These are phyloP conservation scores for Euphorbia peplus DNA, from an alignment of 345 rosid species.

Conservation along the genomic window DNA sequence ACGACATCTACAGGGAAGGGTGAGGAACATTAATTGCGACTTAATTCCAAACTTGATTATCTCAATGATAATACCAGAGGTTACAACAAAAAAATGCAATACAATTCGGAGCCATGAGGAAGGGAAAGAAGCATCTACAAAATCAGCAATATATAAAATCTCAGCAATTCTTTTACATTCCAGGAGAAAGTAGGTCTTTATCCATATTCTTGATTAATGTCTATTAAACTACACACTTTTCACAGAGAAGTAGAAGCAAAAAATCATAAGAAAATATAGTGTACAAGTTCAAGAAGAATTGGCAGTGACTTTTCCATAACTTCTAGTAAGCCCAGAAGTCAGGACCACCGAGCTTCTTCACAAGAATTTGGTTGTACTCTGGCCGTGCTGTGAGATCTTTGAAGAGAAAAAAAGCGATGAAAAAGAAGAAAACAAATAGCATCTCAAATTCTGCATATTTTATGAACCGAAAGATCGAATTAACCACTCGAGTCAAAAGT, in stretches of 20 bases:
- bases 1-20: too few species aligned
- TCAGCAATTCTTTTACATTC: not conserved
- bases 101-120: not conserved
- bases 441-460: constrained; percentile 64
- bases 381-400: constrained; percentile 65
- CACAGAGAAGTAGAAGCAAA: not conserved
- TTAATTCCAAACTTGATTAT: too few species aligned
- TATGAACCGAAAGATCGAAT: constrained; percentile 35
- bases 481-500: constrained; percentile 37
- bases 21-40: too few species aligned
- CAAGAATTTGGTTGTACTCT: constrained; percentile 60
- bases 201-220: not conserved
- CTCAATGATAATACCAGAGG: too few species aligned
- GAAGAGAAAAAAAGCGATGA: constrained; percentile 57
- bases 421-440: constrained; percentile 53
- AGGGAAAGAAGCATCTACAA: not conserved
- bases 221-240: constrained; percentile 2
- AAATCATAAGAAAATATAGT: not conserved
- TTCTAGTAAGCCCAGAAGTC: constrained; percentile 49
- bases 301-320: not conserved
- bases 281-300: not conserved
- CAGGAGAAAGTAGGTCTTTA: not conserved
- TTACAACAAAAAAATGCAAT: too few species aligned
- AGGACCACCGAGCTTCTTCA: constrained; percentile 58
- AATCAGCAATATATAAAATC: not conserved